Percentiles rank a stretch among this genome's conserved stretches.
phyloP scores from a whole-genome alignment of 2,329 filamentous ascomycete species.

The Microsporum audouinii region DNA sequence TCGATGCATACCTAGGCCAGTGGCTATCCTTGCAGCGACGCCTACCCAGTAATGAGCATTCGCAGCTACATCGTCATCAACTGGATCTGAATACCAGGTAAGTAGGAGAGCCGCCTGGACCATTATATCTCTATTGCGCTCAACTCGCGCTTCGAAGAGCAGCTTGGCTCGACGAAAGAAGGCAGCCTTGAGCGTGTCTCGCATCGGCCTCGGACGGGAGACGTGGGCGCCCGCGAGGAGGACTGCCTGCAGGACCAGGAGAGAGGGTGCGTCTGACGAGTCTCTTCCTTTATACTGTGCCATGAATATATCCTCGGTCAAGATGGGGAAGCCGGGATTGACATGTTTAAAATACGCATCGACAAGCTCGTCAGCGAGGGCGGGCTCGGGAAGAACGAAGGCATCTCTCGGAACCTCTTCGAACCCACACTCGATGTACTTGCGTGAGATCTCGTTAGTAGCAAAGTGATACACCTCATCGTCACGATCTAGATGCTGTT shows the following conservation, averaged over 20 bases:
- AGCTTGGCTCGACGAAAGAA: constrained; percentile 45
- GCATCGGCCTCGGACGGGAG: constrained; percentile 29
- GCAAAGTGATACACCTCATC: constrained; percentile 36
- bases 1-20: constrained; percentile 45
- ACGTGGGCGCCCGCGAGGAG: constrained; percentile 44
- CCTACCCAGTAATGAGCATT: constrained; percentile 46
- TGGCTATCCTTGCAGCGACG: constrained; percentile 41
- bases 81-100: constrained; percentile 45
- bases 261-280: constrained; percentile 34
- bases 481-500: constrained; percentile 34
- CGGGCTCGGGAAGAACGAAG: constrained; percentile 39
- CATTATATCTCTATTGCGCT: constrained; percentile 43
- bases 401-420: constrained; percentile 39
- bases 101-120: constrained; percentile 46
- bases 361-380: constrained; percentile 41
- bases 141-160: constrained; percentile 43
- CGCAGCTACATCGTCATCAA: constrained; percentile 44
- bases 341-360: constrained; percentile 42
- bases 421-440: constrained; percentile 33
- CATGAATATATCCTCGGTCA: constrained; percentile 44
- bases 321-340: constrained; percentile 42
- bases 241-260: constrained; percentile 42
- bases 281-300: constrained; percentile 39
- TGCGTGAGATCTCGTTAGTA: constrained; percentile 34
- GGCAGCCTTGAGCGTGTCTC: constrained; percentile 36